Percentiles rank a stretch among this genome's conserved stretches.
These are phyloP conservation scores for Eruca vesicaria DNA, from an alignment of 441 rosid genomes.

Conservation along the genomic window DNA sequence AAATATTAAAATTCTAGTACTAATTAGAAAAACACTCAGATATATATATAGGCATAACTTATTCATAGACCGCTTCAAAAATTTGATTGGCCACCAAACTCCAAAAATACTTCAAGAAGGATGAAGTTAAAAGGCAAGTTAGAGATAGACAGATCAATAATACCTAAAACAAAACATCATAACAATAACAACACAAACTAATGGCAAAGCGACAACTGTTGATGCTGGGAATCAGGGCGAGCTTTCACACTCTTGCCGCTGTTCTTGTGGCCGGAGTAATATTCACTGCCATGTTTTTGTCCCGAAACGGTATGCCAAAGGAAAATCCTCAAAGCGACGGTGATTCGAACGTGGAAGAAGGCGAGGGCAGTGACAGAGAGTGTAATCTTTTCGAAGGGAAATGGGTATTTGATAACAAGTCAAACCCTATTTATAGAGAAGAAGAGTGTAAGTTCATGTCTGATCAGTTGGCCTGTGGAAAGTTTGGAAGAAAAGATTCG, in stretches of 20 bases:
- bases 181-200: neutral
- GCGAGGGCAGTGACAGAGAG: constrained; percentile 1
- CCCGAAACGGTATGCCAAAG: constrained; percentile 32
- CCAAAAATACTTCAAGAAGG: constrained; percentile 32
- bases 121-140: constrained; percentile 34
- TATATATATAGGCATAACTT: constrained; percentile 17
- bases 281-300: constrained; percentile 42
- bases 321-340: constrained; percentile 3
- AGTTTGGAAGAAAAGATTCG: constrained; percentile 53
- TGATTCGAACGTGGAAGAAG: neutral
- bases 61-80: constrained; percentile 25
- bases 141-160: constrained; percentile 34
- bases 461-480: constrained; percentile 59
- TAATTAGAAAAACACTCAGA: constrained; percentile 11
- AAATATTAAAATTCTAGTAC: neutral
- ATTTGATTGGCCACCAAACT: constrained; percentile 41
- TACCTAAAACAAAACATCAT: constrained; percentile 28
- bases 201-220: constrained; percentile 54
- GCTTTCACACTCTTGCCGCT: constrained; percentile 64
- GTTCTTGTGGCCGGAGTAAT: constrained; percentile 55
- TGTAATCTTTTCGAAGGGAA: constrained; percentile 56
- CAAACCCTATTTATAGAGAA: constrained; percentile 52
- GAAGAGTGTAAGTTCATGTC: constrained; percentile 56
- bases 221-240: constrained; percentile 48
- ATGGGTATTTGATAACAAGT: constrained; percentile 55